Base-by-base conservation (phyloP, 2,329 filamentous ascomycete species). In the Colletotrichum echinochloae region DNA sequence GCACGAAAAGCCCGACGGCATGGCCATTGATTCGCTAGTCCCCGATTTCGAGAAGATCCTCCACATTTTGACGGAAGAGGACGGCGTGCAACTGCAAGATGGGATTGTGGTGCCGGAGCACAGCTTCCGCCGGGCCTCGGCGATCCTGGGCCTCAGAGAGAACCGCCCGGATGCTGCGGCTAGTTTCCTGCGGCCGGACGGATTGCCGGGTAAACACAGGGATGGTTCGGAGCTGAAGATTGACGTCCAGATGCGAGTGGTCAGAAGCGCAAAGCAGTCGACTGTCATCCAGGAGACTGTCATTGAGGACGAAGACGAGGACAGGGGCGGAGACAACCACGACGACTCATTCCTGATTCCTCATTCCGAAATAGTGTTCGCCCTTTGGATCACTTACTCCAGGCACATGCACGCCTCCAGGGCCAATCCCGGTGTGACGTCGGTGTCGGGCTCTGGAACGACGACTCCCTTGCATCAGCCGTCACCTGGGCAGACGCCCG, bases 91-190 rank as follows among this genome's bases (percentile, higher is more conserved):
- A 61, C 85, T 98, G 33, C 88, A 92, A 14, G 96, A 99, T 79
- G 96, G 96, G n/a, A 95, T 98, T 76, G 95, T 99, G 20, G 92
- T 99, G 66, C 95, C 96, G 1, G 96, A 99, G 79, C 95, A 98
- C 78, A 97, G 94, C 77, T 98, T 99, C 82, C 90, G 96, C 68
- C 91, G 95, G 74, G 96, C 96, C 8, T 89, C 94, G 68, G 94
- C 94, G 5, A 88, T 97, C 63, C 86, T 97, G 30, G 92, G 93
- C 2, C 86, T 98, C 66, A 91, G 93, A 65, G 93, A 98, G 78
- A 94, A 93, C 35, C 93, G 91, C 55, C 89, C 91, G 54, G 94
- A 97, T 81, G 92, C 91, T 9, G 88, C 92, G 0, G 89, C 91
- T 2, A 90, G 92, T 51, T 97, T 98, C 78, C 82, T 97, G 56